These are phyloP conservation scores for Boletus sensibilis DNA, from an alignment of 768 basidiomycete species.

Conservation along the genomic window DNA sequence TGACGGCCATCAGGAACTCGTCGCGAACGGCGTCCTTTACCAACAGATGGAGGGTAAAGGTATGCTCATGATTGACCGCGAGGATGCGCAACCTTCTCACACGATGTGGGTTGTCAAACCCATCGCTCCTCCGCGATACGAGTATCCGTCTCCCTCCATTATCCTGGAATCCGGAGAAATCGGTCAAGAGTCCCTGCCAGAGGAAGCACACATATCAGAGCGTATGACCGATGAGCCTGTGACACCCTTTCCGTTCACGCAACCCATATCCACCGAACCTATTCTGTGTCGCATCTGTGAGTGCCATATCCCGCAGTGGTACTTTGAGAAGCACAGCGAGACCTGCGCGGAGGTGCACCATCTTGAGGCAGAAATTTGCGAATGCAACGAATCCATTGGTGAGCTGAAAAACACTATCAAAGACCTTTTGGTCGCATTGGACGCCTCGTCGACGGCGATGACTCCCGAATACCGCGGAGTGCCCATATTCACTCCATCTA, in stretches of 20 bases:
- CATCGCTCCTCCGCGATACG: constrained; percentile 65
- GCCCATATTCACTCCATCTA: constrained; percentile 74
- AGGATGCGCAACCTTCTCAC: constrained; percentile 84
- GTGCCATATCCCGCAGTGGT: constrained; percentile 95
- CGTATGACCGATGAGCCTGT: constrained; percentile 43
- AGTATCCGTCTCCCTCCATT: constrained; percentile 63
- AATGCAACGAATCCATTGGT: constrained; percentile 88
- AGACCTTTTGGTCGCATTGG: constrained; percentile 70
- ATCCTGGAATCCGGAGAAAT: constrained; percentile 49
- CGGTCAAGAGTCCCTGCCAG: constrained; percentile 35
- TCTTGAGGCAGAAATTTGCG: constrained; percentile 90
- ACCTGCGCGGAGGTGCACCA: constrained; percentile 96
- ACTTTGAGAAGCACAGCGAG: constrained; percentile 99
- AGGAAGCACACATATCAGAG: constrained; percentile 40
- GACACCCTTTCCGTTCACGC: constrained; percentile 72
- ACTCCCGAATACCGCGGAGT: constrained; percentile 85
- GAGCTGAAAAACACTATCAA: constrained; percentile 87
- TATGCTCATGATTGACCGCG: constrained; percentile 96
- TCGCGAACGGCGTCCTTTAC: constrained; percentile 51
- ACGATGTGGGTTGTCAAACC: constrained; percentile 99
- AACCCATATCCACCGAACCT: constrained; percentile 75
- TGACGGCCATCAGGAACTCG: constrained; percentile 53
- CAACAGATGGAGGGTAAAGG: constrained; percentile 97
- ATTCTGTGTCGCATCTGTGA: constrained; percentile 98
- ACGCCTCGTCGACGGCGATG: constrained; percentile 64